Conservation (phyloP, 140 eudicot genomes). For the Erigeron philadelphicus region DNA sequence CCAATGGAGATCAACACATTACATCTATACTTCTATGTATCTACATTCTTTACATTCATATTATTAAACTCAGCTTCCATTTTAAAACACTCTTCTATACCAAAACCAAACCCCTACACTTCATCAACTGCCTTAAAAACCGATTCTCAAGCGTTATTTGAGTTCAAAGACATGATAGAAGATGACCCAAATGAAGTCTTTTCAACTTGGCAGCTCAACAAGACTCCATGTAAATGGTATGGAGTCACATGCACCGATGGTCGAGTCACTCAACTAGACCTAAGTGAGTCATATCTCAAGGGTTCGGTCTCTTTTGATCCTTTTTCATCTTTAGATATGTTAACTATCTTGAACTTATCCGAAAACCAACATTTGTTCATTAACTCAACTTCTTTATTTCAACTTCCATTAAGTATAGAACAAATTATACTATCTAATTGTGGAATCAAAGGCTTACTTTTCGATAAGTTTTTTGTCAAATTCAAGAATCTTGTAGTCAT, state of each 20-base stretch:
- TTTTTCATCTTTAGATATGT: conserved; percentile 59
- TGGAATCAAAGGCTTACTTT: conserved; percentile 56
- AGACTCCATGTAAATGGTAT: conserved; percentile 63
- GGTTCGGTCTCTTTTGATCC: conserved; percentile 56
- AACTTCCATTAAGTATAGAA: conserved; percentile 56
- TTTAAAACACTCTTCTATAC: conserved; percentile 15
- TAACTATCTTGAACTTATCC: conserved; percentile 57
- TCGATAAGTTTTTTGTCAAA: conserved; percentile 34
- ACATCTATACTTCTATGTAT: conserved; percentile 29
- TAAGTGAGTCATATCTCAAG: conserved; percentile 44
- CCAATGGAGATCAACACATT: conserved; percentile 30
- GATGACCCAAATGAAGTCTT: conserved; percentile 55
- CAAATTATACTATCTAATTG: conserved; percentile 53
- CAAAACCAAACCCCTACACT: conserved; percentile 30
- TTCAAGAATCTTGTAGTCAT: conserved; percentile 54
- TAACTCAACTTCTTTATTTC: conserved; percentile 58
- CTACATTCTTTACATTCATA: conserved; percentile 25
- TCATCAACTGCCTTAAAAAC: conserved; percentile 48
- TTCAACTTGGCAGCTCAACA: conserved; percentile 51
- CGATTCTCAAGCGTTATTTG: conserved; percentile 52
- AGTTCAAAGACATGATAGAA: conserved; percentile 69
- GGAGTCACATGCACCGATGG: conserved; percentile 59
- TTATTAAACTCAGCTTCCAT: conserved; percentile 25
- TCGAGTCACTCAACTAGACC: conserved; percentile 63
- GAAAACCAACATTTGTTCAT: conserved; percentile 45